Evolutionary conservation across 352 stramenopile genomes (phyloP).

Genomic region (Pythium sp.): DNA sequence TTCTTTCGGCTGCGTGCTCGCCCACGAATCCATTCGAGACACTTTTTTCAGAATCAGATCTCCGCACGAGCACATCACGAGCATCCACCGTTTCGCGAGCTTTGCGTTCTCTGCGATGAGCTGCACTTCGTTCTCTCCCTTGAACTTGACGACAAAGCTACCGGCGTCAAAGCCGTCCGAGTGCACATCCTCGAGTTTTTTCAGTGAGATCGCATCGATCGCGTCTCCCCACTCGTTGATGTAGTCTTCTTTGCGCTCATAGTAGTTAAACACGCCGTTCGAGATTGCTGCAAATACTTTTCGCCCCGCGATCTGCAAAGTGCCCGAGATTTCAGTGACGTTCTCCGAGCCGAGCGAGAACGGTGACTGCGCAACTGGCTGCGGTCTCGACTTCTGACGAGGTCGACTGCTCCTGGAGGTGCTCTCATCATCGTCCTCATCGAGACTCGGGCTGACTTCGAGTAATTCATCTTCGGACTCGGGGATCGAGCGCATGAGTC

Average conservation of each 20-base stretch:
- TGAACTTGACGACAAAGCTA: constrained; percentile 77
- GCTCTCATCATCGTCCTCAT: constrained; percentile 1
- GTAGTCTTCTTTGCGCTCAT: constrained; percentile 77
- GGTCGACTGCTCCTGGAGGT: constrained; percentile 3
- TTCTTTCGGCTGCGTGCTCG: constrained; percentile 78
- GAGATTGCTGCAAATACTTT: constrained; percentile 77
- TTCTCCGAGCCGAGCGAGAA: constrained; percentile 21
- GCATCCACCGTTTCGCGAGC: constrained; percentile 82
- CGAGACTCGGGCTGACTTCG: constrained; percentile 1
- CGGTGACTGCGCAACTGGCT: constrained; percentile 18
- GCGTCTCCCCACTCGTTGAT: constrained; percentile 83
- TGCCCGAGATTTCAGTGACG: constrained; percentile 21
- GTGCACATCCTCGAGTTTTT: constrained; percentile 75
- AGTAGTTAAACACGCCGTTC: constrained; percentile 86
- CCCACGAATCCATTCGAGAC: constrained; percentile 61
- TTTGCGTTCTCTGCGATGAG: constrained; percentile 68
- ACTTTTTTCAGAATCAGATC: constrained; percentile 74
- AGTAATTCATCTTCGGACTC: constrained; percentile 37
- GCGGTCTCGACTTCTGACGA: constrained; percentile 12
- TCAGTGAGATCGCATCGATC: constrained; percentile 77
- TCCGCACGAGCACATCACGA: constrained; percentile 86
- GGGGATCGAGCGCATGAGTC: constrained; percentile 44
- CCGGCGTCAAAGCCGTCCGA: constrained; percentile 66
- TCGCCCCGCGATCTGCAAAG: constrained; percentile 51
- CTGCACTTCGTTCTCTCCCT: constrained; percentile 66